A percentile compares a stretch with the other conserved stretches of the same genome.
Evolutionary conservation across 306 rosid genomes (phyloP).

Genomic region (Macrotyloma uniflorum): DNA sequence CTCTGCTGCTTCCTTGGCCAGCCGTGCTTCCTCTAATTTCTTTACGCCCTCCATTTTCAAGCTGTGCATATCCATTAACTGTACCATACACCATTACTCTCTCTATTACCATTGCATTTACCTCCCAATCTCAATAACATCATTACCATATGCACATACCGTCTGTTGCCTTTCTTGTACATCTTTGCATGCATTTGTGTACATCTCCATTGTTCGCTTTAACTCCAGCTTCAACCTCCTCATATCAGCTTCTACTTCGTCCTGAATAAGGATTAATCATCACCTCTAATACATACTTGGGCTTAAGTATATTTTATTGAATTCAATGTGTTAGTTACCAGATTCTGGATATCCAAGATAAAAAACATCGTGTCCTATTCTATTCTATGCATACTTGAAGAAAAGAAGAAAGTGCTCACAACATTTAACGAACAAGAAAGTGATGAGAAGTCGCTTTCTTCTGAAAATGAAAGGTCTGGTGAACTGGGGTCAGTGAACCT

Average conservation of each 20-base stretch:
- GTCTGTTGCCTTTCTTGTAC: conserved; percentile 47
- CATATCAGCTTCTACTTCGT: conserved; percentile 85
- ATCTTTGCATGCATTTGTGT: conserved; percentile 44
- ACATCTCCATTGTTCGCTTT: conserved; percentile 91
- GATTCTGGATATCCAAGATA: no score
- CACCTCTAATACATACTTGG: background rate
- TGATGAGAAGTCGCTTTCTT: conserved; percentile 59
- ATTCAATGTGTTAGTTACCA: no score
- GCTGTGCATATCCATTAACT: conserved; percentile 65
- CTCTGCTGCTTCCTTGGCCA: conserved; percentile 71
- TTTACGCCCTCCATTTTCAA: conserved; percentile 69
- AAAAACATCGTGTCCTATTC: no score
- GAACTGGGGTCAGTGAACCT: conserved; percentile 49
- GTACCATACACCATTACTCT: background rate
- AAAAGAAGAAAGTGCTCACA: conserved; percentile 49
- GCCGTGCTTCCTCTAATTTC: conserved; percentile 66
- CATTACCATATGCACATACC: conserved; percentile 40
- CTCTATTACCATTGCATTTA: no score
- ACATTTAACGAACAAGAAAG: conserved; percentile 62
- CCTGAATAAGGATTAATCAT: conserved; percentile 41
- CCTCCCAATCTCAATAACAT: no score
- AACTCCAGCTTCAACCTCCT: conserved; percentile 87
- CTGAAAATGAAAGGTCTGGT: conserved; percentile 57
- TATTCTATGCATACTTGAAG: background rate
- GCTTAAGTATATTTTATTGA: no score